Conservation (phyloP, 2,329 filamentous ascomycete species). For the Aureobasidium sp. region DNA sequence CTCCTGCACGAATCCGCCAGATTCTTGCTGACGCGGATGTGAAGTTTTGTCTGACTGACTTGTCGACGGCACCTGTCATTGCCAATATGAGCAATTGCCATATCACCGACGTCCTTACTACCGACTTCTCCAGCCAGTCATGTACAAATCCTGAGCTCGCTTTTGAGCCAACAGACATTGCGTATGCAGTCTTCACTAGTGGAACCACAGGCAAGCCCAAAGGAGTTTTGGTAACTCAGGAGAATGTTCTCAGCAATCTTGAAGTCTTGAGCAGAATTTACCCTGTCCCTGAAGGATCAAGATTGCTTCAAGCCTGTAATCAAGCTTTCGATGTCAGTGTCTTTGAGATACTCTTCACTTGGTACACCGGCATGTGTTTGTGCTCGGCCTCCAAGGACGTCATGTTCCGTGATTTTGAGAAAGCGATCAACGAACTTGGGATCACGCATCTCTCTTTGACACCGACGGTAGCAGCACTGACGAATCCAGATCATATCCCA, state of each 20-base stretch:
- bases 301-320: constrained; percentile 74
- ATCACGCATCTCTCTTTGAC: constrained; percentile 80
- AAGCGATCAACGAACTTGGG: constrained; percentile 50
- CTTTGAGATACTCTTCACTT: constrained; percentile 83
- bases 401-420: constrained; percentile 63
- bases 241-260: constrained; percentile 71
- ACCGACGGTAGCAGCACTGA: constrained; percentile 71
- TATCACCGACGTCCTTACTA: constrained; percentile 22
- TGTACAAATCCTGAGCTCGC: constrained; percentile 30
- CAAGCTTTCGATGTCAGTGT: constrained; percentile 82
- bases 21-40: constrained; percentile 56
- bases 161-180: constrained; percentile 43
- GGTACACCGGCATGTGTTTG: constrained; percentile 68
- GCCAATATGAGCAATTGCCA: constrained; percentile 9
- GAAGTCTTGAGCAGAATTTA: constrained; percentile 57
- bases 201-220: constrained; percentile 76
- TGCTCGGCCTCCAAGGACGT: constrained; percentile 67
- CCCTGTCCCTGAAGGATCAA: constrained; percentile 43
- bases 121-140: constrained; percentile 25
- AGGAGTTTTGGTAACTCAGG: constrained; percentile 67
- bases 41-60: constrained; percentile 36
- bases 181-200: constrained; percentile 76
- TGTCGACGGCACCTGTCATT: constrained; percentile 11
- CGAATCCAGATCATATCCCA: constrained; percentile 60
- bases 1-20: constrained; percentile 47